A percentile compares a stretch with the other conserved stretches of the same genome.
Conservation (phyloP, 2,329 filamentous ascomycete species). For the Epicoccum nigrum region DNA sequence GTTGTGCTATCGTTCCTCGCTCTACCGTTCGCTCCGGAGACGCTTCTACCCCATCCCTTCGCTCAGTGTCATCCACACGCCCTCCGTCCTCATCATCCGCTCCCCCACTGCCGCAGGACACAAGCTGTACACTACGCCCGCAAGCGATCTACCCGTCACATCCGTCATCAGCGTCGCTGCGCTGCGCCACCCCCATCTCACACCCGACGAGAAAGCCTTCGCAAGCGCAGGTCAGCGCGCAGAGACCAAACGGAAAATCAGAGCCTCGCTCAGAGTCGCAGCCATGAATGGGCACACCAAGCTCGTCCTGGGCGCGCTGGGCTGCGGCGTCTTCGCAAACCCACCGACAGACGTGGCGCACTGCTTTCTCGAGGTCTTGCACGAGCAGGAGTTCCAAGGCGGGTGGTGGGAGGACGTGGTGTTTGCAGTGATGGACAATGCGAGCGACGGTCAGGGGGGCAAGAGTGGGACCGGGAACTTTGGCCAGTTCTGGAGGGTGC, state of each 20-base stretch:
- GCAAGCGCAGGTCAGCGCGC: conserved; percentile 51
- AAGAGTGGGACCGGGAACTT: conserved; percentile 56
- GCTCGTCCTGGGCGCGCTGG: conserved; percentile 71
- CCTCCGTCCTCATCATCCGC: conserved; percentile 65
- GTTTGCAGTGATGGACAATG: conserved; percentile 65
- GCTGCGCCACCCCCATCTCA: conserved; percentile 50
- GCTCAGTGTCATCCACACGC: conserved; percentile 63
- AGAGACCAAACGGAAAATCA: conserved; percentile 67
- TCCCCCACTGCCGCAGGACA: conserved; percentile 56
- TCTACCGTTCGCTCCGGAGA: conserved; percentile 56
- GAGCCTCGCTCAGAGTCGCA: conserved; percentile 64
- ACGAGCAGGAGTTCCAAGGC: conserved; percentile 65
- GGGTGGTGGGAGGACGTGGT: conserved; percentile 69
- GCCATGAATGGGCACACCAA: conserved; percentile 62
- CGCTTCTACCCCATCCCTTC: conserved; percentile 61
- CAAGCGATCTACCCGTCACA: conserved; percentile 59
- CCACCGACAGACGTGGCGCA: conserved; percentile 66
- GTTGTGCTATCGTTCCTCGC: conserved; percentile 67
- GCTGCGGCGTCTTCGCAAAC: conserved; percentile 71
- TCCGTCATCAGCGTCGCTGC: conserved; percentile 68
- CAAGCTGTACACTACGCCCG: conserved; percentile 47
- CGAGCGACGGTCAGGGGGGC: conserved; percentile 28
- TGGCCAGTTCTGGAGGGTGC: conserved; percentile 52
- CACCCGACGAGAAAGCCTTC: conserved; percentile 23
- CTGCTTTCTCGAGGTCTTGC: conserved; percentile 67